phyloP scores from a whole-genome alignment of 805 yeast species.

The Komagataella pastoris region DNA sequence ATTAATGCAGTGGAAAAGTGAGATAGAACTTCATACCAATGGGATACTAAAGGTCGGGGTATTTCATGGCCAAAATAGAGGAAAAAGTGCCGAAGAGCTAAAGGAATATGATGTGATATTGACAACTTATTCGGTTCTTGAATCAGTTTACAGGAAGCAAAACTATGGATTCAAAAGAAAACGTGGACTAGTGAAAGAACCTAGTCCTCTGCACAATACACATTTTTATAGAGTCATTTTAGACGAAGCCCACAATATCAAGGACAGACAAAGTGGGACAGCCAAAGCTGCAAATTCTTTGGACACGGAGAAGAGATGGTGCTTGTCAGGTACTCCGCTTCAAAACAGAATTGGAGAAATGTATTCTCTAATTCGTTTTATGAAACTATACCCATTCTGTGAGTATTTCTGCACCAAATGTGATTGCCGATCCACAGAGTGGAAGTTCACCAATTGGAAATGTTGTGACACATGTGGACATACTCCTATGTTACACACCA shows the following conservation, averaged over 20 bases:
- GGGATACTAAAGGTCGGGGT: constrained; percentile 54
- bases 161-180: constrained; percentile 72
- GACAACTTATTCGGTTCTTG: constrained; percentile 88
- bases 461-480: constrained; percentile 84
- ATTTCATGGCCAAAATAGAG: constrained; percentile 79
- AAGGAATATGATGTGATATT: constrained; percentile 62
- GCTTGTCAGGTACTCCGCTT: constrained; percentile 91
- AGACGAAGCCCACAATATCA: constrained; percentile 97
- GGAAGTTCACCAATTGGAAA: constrained; percentile 77
- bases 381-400: constrained; percentile 77
- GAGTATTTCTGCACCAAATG: constrained; percentile 90
- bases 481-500: constrained; percentile 89
- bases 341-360: constrained; percentile 95
- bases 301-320: constrained; percentile 68
- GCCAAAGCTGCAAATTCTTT: constrained; percentile 81
- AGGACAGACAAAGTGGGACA: constrained; percentile 87
- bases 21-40: constrained; percentile 75
- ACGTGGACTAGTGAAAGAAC: constrained; percentile 56
- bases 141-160: constrained; percentile 75
- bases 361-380: constrained; percentile 79
- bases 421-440: constrained; percentile 66
- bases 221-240: constrained; percentile 75
- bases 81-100: constrained; percentile 42
- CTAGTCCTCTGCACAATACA: constrained; percentile 59
- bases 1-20: constrained; percentile 93